Evolutionary conservation across 305 asterid species (phyloP).

Genomic region (Stenogyne calaminthoides): DNA sequence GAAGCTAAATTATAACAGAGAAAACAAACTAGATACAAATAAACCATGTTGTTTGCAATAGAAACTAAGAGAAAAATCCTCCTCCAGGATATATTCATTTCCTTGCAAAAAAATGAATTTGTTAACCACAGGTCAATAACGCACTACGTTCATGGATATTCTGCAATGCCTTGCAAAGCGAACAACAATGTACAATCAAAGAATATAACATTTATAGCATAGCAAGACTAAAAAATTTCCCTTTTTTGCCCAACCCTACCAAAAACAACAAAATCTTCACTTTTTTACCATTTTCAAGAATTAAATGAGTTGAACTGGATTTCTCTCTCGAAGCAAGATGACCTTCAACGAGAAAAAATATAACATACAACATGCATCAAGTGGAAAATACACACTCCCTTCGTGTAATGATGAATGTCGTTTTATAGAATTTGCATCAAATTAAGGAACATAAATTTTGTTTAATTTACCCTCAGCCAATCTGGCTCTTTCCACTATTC

Average conservation of each 20-base stretch:
- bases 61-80: not conserved
- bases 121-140: not conserved
- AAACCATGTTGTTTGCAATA: not conserved
- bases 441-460: too few relatives aligned
- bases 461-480: too few relatives aligned
- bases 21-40: too few relatives aligned
- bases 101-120: not conserved
- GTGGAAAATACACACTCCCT: not conserved
- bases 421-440: too few relatives aligned
- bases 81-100: not conserved
- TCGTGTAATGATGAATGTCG: too few relatives aligned
- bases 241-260: not conserved
- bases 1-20: not conserved
- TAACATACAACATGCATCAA: not conserved
- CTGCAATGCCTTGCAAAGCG: not conserved
- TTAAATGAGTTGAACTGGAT: not conserved
- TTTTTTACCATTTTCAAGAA: not conserved
- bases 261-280: not conserved
- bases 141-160: not conserved
- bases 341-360: not conserved
- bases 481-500: too few relatives aligned
- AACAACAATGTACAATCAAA: not conserved
- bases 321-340: not conserved
- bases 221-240: not conserved
- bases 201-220: not conserved